A percentile compares a stretch with the other conserved stretches of the same genome.
These are phyloP conservation scores for Penicillium daleae DNA, from an alignment of 495 filamentous ascomycete species.

Conservation along the genomic window DNA sequence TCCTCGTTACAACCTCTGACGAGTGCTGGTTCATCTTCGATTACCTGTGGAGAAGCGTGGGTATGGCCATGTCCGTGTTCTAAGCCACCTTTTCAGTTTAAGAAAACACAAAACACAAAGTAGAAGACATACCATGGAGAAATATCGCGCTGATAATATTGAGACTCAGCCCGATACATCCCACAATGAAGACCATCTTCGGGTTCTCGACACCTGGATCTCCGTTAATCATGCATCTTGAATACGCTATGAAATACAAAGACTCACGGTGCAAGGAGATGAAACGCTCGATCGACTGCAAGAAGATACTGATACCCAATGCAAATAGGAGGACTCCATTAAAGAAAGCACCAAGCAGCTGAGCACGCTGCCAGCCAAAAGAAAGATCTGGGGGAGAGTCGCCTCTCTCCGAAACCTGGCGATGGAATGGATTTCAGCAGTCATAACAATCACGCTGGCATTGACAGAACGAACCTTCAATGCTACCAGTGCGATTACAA, in stretches of 20 bases:
- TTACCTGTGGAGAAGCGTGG: slow-evolving; percentile 8
- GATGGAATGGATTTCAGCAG: background rate
- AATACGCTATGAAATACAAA: background rate
- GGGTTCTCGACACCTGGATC: slow-evolving; percentile 23
- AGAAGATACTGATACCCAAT: slow-evolving; percentile 80
- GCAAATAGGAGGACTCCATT: slow-evolving; percentile 89
- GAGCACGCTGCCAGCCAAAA: slow-evolving; percentile 74
- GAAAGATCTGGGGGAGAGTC: slow-evolving; percentile 38
- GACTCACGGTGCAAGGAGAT: slow-evolving; percentile 40
- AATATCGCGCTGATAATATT: slow-evolving; percentile 81
- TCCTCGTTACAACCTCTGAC: slow-evolving; percentile 17
- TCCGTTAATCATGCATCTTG: slow-evolving; percentile 17
- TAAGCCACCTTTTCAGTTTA: slow-evolving; percentile 13
- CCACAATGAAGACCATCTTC: slow-evolving; percentile 77
- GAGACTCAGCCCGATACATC: slow-evolving; percentile 74
- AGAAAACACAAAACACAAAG: background rate
- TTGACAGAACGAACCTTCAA: slow-evolving; percentile 59
- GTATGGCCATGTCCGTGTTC: slow-evolving; percentile 32
- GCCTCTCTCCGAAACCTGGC: slow-evolving; percentile 23
- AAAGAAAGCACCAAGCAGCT: slow-evolving; percentile 82
- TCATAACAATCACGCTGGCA: background rate
- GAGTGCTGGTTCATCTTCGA: slow-evolving; percentile 18
- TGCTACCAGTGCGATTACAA: slow-evolving; percentile 85
- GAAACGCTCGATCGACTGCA: slow-evolving; percentile 81
- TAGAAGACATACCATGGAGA: slow-evolving; percentile 61